Base-by-base conservation (phyloP, 106 monocot genomes). In the Chionographis japonica region DNA sequence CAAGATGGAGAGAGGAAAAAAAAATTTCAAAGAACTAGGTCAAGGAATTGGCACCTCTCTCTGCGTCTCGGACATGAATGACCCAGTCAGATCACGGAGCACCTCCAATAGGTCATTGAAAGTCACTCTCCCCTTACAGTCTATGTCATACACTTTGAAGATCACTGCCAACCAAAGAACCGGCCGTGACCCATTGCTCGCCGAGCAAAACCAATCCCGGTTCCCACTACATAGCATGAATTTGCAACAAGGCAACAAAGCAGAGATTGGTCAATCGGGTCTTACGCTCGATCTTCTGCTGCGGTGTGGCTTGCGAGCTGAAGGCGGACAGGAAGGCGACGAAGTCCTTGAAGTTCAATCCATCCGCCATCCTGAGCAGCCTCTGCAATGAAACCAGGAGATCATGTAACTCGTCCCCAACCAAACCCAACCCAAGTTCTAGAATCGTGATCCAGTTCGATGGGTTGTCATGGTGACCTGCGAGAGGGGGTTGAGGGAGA, bases 271-370 rank as follows among this genome's bases (percentile, higher is more conserved):
- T 54, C 3, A 43, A 12, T 14, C 35, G 43, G n/a, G n/a, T 56
- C 58, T 67, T 80, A 94, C 93, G 76, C 56, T 86, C 84, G 12
- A 94, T 87, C 67, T 90, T 94, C 50, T 90, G 86, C 60, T 81
- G 72, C 15, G 70, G 38, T 40, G 60, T 77, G 15, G 93, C 82
- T 60, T 74, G 60, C 7, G 81, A 39, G 37, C 86, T 94, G 77
- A 94, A 94, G 0, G 93, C 81, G 12, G 93, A 86, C 40, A 94
- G 69, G 74, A 94, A 90, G 1, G 81, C 84, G 36, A 94, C 90
- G 76, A 94, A 94, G 15, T 94, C 93, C 74, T 90, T 94, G 54
- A 94, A 94, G 61, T 94, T 94, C 77, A 90, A 77, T 36, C 93
- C 93, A 69, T 94, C 93, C n/a, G 85, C 55, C 79, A 94, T 90